Percentiles rank a stretch among this genome's conserved stretches.
Conservation (phyloP, 257 asterid species). For the Nicotiana tabacum region DNA sequence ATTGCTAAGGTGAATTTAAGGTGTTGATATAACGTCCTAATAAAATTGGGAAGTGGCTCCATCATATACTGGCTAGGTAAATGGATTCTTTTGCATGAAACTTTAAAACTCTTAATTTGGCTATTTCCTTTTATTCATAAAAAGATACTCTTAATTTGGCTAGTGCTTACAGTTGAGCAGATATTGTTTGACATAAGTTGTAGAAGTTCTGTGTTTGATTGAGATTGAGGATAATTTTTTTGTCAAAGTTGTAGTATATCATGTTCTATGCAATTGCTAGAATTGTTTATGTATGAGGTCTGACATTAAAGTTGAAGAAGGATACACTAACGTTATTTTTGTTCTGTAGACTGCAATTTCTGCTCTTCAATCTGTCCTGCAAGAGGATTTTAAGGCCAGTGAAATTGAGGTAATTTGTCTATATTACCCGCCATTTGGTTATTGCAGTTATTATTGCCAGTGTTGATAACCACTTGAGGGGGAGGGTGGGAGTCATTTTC, state of each 20-base stretch:
- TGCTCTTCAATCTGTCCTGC: conserved; percentile 94
- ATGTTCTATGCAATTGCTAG: background rate
- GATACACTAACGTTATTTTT: conserved; percentile 9
- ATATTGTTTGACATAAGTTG: background rate
- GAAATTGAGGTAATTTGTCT: conserved; percentile 79
- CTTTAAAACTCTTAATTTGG: background rate
- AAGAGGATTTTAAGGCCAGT: conserved; percentile 96
- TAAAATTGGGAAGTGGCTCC: background rate
- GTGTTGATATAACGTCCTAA: background rate
- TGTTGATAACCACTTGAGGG: background rate
- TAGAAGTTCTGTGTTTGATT: background rate
- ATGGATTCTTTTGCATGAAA: background rate
- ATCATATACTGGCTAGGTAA: background rate
- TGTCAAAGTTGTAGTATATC: background rate
- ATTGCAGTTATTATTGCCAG: background rate
- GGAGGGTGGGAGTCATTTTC: background rate
- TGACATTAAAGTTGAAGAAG: background rate
- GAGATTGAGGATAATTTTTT: background rate
- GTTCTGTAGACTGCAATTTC: conserved; percentile 75
- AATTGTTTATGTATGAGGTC: background rate
- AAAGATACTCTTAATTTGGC: background rate
- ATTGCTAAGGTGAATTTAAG: background rate
- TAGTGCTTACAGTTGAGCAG: background rate
- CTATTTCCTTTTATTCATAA: too few relatives aligned
- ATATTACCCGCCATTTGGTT: background rate